Conservation (phyloP, 169 alveolate genomes). For the Plasmodium fragile region DNA sequence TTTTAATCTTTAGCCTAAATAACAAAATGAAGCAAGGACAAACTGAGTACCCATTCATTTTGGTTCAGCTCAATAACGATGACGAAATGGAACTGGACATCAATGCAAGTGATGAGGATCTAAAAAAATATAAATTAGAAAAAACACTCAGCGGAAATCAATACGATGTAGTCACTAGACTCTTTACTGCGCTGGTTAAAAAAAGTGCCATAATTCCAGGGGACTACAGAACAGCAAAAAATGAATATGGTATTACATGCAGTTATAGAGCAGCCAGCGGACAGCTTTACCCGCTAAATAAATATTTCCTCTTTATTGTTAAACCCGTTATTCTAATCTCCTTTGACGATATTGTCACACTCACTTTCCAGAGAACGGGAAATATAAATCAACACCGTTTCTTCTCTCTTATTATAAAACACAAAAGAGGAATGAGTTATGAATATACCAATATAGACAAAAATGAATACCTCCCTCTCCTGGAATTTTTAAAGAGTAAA, state of each 20-base stretch:
- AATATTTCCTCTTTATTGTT: slow-evolving; percentile 94
- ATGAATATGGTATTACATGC: slow-evolving; percentile 92
- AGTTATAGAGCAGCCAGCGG: slow-evolving; percentile 97
- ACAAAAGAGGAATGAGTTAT: slow-evolving; percentile 91
- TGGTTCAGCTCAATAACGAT: slow-evolving; percentile 95
- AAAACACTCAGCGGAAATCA: slow-evolving; percentile 90
- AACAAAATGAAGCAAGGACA: slow-evolving; percentile 97
- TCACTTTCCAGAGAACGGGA: slow-evolving; percentile 95
- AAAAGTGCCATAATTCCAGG: slow-evolving; percentile 96
- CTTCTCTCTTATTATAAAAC: slow-evolving; percentile 93
- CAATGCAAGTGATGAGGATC: slow-evolving; percentile 91
- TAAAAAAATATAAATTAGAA: slow-evolving; percentile 88
- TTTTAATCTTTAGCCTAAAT: slow-evolving; percentile 92
- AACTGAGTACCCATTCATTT: slow-evolving; percentile 95
- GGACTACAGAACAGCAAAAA: slow-evolving; percentile 92
- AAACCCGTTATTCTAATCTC: slow-evolving; percentile 97
- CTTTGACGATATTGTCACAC: slow-evolving; percentile 94
- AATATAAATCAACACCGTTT: slow-evolving; percentile 94
- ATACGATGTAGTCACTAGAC: slow-evolving; percentile 93
- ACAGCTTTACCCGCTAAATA: slow-evolving; percentile 95
- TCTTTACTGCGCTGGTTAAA: slow-evolving; percentile 93
- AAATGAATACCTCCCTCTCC: slow-evolving; percentile 89
- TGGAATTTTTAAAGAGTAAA: slow-evolving; percentile 86
- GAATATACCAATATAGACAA: slow-evolving; percentile 95
- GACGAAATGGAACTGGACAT: slow-evolving; percentile 91